A percentile compares a stretch with the other conserved stretches of the same genome.
Evolutionary conservation across 305 asterid species (phyloP).

Genomic region (Solanum hybrid): DNA sequence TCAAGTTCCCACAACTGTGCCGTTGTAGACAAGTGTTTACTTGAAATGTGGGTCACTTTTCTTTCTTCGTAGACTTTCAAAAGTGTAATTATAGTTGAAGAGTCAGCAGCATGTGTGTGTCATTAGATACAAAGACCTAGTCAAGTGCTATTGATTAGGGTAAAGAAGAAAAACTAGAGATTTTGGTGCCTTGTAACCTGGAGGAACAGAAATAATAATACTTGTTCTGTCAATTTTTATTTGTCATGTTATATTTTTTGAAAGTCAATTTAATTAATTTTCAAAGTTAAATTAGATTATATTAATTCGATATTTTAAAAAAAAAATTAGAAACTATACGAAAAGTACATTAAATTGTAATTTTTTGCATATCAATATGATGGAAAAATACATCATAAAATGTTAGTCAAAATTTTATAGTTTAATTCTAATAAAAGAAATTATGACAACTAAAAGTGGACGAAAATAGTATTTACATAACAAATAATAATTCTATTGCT

Average conservation of each 20-base stretch:
- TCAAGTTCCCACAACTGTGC: neutral
- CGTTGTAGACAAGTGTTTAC: neutral
- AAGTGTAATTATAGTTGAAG: constrained; percentile 2
- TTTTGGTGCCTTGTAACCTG: neutral
- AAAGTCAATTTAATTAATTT: too few species aligned
- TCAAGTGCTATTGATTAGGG: neutral
- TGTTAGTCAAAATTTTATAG: too few species aligned
- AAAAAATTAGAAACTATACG: too few species aligned
- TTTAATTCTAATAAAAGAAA: too few species aligned
- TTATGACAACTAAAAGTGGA: too few species aligned
- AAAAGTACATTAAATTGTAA: too few species aligned
- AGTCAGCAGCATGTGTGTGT: constrained; percentile 25
- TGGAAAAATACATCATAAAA: too few species aligned
- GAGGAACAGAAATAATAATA: neutral
- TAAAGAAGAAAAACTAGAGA: neutral
- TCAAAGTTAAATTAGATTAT: too few species aligned
- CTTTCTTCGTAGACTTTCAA: neutral
- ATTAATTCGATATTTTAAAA: too few species aligned
- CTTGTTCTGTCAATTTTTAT: too few species aligned
- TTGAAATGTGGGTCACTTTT: neutral
- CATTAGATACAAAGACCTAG: neutral
- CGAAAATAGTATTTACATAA: neutral
- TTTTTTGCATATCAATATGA: too few species aligned
- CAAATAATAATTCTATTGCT: neutral
- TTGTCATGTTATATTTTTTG: too few species aligned